phyloP scores from a whole-genome alignment of 257 asterid genomes.

The Hygrophila difformis region DNA sequence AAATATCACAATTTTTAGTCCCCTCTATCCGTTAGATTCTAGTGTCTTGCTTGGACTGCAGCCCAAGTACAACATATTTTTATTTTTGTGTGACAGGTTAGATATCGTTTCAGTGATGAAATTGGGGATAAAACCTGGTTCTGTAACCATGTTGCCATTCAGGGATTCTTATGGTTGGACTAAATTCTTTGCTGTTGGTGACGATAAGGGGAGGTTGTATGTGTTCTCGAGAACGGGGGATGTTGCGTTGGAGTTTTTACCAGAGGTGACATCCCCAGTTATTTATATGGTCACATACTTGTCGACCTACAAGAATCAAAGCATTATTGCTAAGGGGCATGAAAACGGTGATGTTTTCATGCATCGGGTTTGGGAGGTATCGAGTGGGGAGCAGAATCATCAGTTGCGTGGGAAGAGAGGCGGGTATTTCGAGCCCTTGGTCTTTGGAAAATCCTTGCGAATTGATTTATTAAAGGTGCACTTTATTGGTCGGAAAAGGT shows the following conservation, averaged over 20 bases:
- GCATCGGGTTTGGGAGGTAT: slow-evolving; percentile 76
- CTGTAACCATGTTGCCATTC: slow-evolving; percentile 56
- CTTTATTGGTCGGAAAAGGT: slow-evolving; percentile 72
- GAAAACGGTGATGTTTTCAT: slow-evolving; percentile 53
- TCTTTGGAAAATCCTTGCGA: slow-evolving; percentile 29
- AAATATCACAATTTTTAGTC: no score
- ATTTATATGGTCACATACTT: slow-evolving; percentile 52
- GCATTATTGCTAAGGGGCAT: slow-evolving; percentile 68
- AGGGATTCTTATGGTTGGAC: slow-evolving; percentile 70
- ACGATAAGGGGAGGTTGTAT: slow-evolving; percentile 55
- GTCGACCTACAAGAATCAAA: slow-evolving; percentile 72
- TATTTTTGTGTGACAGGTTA: slow-evolving; percentile 89
- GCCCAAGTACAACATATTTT: slow-evolving; percentile 59
- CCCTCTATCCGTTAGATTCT: no score
- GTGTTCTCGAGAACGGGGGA: slow-evolving; percentile 62
- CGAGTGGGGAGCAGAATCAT: slow-evolving; percentile 46
- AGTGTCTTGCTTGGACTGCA: no score
- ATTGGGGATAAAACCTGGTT: slow-evolving; percentile 55
- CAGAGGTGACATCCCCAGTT: slow-evolving; percentile 30
- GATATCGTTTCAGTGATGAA: slow-evolving; percentile 84
- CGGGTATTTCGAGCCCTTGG: slow-evolving; percentile 41
- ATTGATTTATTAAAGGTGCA: slow-evolving; percentile 62
- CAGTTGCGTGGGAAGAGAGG: slow-evolving; percentile 39
- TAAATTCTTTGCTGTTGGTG: slow-evolving; percentile 80
- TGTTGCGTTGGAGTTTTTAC: slow-evolving; percentile 46